A percentile compares a stretch with the other conserved stretches of the same genome.
phyloP scores from a whole-genome alignment of 306 rosid species.

The Cicer chorassanicum region DNA sequence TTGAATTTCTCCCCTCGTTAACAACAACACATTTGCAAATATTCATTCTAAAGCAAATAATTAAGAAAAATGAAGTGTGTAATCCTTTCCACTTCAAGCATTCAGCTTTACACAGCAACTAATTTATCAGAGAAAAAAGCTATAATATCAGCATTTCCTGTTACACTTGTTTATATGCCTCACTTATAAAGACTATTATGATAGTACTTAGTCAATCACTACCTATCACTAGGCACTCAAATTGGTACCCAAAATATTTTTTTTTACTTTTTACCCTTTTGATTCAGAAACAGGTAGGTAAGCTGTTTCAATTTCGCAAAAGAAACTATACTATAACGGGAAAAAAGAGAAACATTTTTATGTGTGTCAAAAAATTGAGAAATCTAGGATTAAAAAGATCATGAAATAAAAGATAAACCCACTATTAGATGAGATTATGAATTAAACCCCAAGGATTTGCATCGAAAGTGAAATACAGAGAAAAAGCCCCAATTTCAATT shows the following conservation, averaged over 20 bases:
- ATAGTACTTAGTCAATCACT: not conserved
- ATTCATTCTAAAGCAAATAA: constrained; percentile 2
- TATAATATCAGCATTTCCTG: not conserved
- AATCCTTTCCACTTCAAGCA: constrained; percentile 5
- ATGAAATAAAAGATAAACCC: not conserved
- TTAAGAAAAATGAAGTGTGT: constrained; percentile 18
- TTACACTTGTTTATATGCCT: not conserved
- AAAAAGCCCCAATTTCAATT: constrained; percentile 35
- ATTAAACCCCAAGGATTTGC: constrained; percentile 10
- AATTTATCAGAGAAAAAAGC: not conserved
- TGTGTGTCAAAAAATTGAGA: not conserved
- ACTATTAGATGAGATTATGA: not conserved
- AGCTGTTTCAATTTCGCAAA: not conserved
- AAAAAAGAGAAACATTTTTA: not conserved
- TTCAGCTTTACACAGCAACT: not conserved
- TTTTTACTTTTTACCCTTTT: not conserved
- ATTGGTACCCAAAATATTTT: not conserved
- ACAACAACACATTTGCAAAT: not conserved
- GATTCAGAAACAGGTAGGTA: not conserved
- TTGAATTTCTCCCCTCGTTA: not conserved
- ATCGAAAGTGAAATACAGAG: not conserved
- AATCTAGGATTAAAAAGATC: not conserved
- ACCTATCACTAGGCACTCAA: constrained; percentile 10
- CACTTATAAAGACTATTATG: not conserved
- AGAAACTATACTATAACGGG: not conserved